A percentile compares a stretch with the other conserved stretches of the same genome.
Evolutionary conservation across 148 eudicot genomes (phyloP).

Genomic region (Fagopyrum tataricum): DNA sequence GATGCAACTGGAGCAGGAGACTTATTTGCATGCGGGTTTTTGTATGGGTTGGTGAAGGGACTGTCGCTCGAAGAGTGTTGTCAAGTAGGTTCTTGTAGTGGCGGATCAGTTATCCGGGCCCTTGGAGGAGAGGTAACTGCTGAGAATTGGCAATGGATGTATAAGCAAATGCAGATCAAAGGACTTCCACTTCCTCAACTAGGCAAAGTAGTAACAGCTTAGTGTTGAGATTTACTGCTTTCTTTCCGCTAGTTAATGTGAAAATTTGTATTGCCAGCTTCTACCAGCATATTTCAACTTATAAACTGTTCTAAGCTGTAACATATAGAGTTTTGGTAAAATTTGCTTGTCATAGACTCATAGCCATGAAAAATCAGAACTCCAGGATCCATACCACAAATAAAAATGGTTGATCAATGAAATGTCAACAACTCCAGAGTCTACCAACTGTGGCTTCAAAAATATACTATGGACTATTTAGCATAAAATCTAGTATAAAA

Average conservation of each 20-base stretch:
- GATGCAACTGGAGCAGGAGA: slow-evolving; percentile 99
- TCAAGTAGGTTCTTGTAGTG: slow-evolving; percentile 82
- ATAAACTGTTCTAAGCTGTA: neutral
- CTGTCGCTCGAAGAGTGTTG: slow-evolving; percentile 78
- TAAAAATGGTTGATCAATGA: too few relatives aligned
- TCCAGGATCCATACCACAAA: too few relatives aligned
- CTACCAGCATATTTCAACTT: neutral
- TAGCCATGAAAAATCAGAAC: neutral
- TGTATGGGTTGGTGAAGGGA: slow-evolving; percentile 81
- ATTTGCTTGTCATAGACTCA: neutral
- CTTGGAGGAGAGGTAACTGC: slow-evolving; percentile 89
- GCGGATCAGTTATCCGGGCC: slow-evolving; percentile 85
- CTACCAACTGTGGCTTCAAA: too few relatives aligned
- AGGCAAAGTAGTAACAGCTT: neutral
- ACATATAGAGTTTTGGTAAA: neutral
- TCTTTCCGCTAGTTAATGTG: neutral
- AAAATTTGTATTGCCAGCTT: neutral
- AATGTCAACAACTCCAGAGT: too few relatives aligned
- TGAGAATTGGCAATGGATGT: slow-evolving; percentile 97
- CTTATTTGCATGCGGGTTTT: slow-evolving; percentile 88
- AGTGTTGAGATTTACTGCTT: neutral
- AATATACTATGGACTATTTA: too few relatives aligned
- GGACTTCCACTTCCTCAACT: slow-evolving; percentile 46
- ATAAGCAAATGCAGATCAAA: slow-evolving; percentile 72
- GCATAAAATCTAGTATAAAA: too few relatives aligned